Percentiles rank a stretch among this genome's conserved stretches.
Evolutionary conservation across 331 rosid genomes (phyloP).

Genomic region (Quercus tomentella): DNA sequence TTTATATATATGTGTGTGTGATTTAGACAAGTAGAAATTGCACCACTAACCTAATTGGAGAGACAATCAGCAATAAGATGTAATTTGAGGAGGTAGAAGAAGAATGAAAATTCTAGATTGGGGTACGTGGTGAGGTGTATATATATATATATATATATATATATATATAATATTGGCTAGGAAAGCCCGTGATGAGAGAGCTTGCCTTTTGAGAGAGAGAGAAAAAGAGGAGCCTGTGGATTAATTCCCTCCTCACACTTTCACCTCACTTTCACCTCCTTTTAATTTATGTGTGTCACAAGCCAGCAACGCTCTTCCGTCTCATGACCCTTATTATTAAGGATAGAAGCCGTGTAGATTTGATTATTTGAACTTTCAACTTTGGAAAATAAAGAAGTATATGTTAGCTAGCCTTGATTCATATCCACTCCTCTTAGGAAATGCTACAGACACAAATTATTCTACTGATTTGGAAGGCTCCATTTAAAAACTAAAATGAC

Average conservation of each 20-base stretch:
- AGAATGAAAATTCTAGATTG: neutral
- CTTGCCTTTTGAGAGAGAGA: constrained; percentile 23
- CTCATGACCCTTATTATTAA: constrained; percentile 51
- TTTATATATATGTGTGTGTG: too few species aligned
- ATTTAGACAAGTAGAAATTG: too few species aligned
- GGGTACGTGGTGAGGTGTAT: constrained; percentile 5
- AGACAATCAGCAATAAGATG: neutral
- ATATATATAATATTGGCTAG: constrained; percentile 17
- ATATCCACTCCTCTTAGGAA: neutral
- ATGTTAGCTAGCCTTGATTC: neutral
- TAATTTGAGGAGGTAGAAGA: neutral
- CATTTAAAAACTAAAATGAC: too few species aligned
- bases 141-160: neutral
- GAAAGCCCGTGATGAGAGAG: constrained; percentile 9
- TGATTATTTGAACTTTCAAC: constrained; percentile 13
- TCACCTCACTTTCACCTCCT: constrained; percentile 52
- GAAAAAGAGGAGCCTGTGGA: constrained; percentile 51
- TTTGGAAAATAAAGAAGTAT: neutral
- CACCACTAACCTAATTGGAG: too few species aligned
- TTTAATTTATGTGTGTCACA: constrained; percentile 81
- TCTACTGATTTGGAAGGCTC: too few species aligned
- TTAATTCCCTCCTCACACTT: constrained; percentile 52
- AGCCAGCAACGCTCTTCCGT: constrained; percentile 50
- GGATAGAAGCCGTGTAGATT: constrained; percentile 11
- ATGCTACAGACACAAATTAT: too few species aligned